Evolutionary conservation across 192 early-diverging fungal species (phyloP), one percentile per base, ranked within the genome.

Genomic region (Funneliformis mosseae): DNA sequence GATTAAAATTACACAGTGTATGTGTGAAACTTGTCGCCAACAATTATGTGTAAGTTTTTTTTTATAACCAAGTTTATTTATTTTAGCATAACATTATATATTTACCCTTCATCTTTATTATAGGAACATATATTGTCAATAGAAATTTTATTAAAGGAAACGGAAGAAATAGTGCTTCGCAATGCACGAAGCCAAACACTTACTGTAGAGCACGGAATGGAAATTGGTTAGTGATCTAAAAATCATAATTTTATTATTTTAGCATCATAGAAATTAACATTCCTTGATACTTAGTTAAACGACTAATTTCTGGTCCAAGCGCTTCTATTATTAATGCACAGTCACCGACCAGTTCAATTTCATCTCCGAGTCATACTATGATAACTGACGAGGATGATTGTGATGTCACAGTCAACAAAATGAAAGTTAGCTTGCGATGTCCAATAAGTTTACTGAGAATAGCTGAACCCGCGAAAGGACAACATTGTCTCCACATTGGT

Each of bases 101-200:
- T n/a, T 25, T 8, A 23, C 5, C 12, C 16, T 67, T 16, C 0
- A 18, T 38, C 16, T 27, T 7, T 27, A 9, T 25, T 33, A 67
- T 67, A 67, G 64, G 64, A 67, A 38, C 64, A 33, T 67, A 33
- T 33, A 33, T 18, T 67, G 16, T 67, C 64, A 10, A 67, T 67
- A 33, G 27, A 67, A 33, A 33, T 67, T 67, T 67, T 67, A 5
- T 25, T 16, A 1, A 33, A 18, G n/a, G 64, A 67, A 28, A 38
- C 27, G 1, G 27, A 67, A 38, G 64, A 67, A 28, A 33, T 67
- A 12, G 64, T 67, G 14, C 33, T 67, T 2, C 64, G 64, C 14
- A 33, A 33, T 33, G 64, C 64, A 11, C 25, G 64, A 16, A 27
- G 25, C 5, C 64, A 67, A 12, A 67, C 12, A 18, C 64, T 67